Base-by-base conservation (phyloP, 139 green algal genomes). In the Chlamydomonas sp. region DNA sequence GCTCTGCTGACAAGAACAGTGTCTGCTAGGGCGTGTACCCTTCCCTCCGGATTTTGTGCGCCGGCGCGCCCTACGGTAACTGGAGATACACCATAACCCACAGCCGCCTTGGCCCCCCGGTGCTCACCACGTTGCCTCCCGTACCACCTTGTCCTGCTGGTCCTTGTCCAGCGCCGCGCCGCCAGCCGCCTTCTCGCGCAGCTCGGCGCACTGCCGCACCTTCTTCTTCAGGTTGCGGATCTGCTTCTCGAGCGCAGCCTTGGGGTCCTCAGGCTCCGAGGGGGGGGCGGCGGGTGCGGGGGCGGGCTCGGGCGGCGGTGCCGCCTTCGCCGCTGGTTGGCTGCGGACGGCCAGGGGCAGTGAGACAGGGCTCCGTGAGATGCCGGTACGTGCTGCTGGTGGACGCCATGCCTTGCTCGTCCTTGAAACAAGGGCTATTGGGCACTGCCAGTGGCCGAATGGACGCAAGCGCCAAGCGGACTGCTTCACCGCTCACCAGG, bases 201-300 rank as follows among this genome's bases (percentile, higher is more conserved):
- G 77, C n/a, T 82, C 77, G 49, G 93, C 90, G 57, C 90, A 92
- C 80, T 95, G 91, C 20, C 93, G 89, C 61, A 96, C 76, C 80
- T 96, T 95, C 91, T 97, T 97, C 74, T 92, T 92, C 9, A 95
- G 66, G 12, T 89, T 92, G 8, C 93, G 91, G 31, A 96, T 91
- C 72, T 94, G 89, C 85, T 96, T 96, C 78, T 95, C 94, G 1
- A 92, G 88, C 49, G 74, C 82, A 69, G 78, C 49, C 78, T 94
- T 93, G 62, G 87, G 85, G 20, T 92, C 72, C 75, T 94, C 89
- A 0, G 74, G 68, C 74, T 73, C 75, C 77, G 84, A n/a, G 76
- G 85, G 64, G 4, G 74, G 77, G 64, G 81, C 78, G n/a, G 85
- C 75, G 63, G 79, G 20, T 10, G 75, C 67, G 2, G 63, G 61